Conservation (phyloP, 2,329 filamentous ascomycete species). For the Neonectria magnoliae region DNA sequence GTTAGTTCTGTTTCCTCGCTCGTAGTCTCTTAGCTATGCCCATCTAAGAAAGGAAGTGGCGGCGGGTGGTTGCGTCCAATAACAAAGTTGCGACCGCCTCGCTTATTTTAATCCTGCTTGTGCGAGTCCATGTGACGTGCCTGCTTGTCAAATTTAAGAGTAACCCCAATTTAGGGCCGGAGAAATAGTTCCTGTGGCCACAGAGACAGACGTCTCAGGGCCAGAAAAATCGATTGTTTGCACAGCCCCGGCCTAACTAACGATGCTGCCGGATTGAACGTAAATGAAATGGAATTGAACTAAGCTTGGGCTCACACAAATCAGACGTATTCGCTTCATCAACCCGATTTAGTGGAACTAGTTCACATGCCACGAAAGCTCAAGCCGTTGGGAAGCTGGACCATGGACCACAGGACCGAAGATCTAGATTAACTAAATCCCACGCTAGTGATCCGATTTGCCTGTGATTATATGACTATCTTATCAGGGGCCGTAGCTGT, state of each 20-base stretch:
- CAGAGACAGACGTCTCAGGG: background rate
- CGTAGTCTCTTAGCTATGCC: background rate
- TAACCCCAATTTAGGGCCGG: background rate
- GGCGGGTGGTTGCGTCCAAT: background rate
- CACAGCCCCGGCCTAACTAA: background rate
- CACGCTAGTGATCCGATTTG: no score
- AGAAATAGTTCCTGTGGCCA: background rate
- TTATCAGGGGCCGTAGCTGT: no score
- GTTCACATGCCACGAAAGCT: no score
- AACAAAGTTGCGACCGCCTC: background rate
- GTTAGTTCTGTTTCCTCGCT: background rate
- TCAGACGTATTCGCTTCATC: no score
- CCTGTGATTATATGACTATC: no score
- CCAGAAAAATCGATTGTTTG: background rate
- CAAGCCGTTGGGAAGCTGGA: no score
- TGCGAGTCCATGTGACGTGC: background rate
- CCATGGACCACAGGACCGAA: no score
- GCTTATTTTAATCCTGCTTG: background rate
- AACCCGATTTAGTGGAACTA: no score
- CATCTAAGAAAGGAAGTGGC: background rate
- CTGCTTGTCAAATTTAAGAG: background rate
- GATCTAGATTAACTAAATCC: no score
- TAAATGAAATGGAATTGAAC: no score
- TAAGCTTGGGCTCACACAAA: no score
- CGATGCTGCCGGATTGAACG: no score